Base-by-base conservation (phyloP, 768 basidiomycete genomes). In the Suillus occidentalis region DNA sequence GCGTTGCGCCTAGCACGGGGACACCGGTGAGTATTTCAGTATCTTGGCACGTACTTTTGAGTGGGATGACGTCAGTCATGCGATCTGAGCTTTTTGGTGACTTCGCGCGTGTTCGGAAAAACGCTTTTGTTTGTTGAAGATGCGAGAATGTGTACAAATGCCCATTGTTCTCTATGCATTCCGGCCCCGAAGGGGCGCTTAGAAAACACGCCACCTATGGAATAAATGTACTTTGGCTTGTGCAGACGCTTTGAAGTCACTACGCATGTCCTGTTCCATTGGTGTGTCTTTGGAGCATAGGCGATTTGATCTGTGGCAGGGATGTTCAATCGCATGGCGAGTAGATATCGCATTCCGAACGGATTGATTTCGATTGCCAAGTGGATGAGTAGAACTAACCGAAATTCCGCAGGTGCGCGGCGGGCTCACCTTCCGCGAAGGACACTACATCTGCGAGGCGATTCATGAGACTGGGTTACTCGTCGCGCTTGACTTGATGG, bases 391-490 rank as follows among this genome's bases (percentile, higher is more conserved):
- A 59, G 53, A 42, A 57, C 43, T 43, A 47, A 61, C 53, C 47
- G 63, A 28, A 6, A 43, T 34, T 0, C 10, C 5, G 16, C 64
- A 91, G 87, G 94, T 97, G 28, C 90, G 96, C 70, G 97, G 97
- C 2, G 97, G 97, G 13, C 80, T 99, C 66, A 95, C 93, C 25
- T 99, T 99, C 81, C 83, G 97, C 68, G 97, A 99, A 75, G 97
- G 96, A n/a, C 97, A 98, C 78, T 98, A 96, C 76, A 95, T 97
- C 71, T 95, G 92, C 69, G 95, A 98, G 78, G 89, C 92, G 6
- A 86, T 99, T 50, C 87, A 88, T 66, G 95, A 97, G 81, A 99
- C 96, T 6, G 95, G 95, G 88, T 84, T 91, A 34, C 34, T 34
- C 22, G 95, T 97, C 31, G 94, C 89, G 0, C 79, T 99, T 28